These are phyloP conservation scores for Vitis hybrid DNA, from an alignment of 177 flowering plant genomes.

Conservation along the genomic window DNA sequence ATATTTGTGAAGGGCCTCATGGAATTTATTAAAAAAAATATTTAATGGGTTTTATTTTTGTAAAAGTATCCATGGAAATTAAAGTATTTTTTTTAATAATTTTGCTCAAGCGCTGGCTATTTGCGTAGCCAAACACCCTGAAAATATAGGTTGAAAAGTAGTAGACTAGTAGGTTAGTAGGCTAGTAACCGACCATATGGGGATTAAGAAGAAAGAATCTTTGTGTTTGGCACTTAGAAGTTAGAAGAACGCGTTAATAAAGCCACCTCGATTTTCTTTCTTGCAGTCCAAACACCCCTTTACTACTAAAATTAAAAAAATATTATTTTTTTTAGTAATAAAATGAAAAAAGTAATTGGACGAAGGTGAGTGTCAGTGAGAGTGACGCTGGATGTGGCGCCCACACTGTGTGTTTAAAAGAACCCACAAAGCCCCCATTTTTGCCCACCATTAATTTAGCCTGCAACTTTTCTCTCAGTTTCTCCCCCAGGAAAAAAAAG, in stretches of 20 bases:
- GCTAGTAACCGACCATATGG: constrained; percentile 17
- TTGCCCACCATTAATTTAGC: neutral
- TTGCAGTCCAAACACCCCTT: constrained; percentile 10
- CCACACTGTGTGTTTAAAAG: constrained; percentile 35
- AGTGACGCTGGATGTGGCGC: constrained; percentile 18
- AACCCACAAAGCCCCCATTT: constrained; percentile 32
- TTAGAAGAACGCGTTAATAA: neutral
- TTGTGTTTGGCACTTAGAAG: constrained; percentile 1
- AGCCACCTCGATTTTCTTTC: constrained; percentile 4
- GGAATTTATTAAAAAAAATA: too few species aligned
- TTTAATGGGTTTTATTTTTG: too few species aligned
- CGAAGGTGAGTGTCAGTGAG: constrained; percentile 11
- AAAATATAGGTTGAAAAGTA: too few species aligned
- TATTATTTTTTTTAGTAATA: neutral
- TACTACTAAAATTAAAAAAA: neutral
- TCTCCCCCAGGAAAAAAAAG: neutral
- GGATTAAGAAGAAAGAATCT: constrained; percentile 20
- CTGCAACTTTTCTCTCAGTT: constrained; percentile 4
- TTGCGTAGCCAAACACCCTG: too few species aligned
- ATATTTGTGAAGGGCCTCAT: too few species aligned
- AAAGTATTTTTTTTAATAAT: too few species aligned
- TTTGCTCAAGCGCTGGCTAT: too few species aligned
- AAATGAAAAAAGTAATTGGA: neutral
- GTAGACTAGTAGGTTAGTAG: too few species aligned
- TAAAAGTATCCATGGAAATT: too few species aligned